Evolutionary conservation across 306 rosid species (phyloP).

Genomic region (Nissolia schottii): DNA sequence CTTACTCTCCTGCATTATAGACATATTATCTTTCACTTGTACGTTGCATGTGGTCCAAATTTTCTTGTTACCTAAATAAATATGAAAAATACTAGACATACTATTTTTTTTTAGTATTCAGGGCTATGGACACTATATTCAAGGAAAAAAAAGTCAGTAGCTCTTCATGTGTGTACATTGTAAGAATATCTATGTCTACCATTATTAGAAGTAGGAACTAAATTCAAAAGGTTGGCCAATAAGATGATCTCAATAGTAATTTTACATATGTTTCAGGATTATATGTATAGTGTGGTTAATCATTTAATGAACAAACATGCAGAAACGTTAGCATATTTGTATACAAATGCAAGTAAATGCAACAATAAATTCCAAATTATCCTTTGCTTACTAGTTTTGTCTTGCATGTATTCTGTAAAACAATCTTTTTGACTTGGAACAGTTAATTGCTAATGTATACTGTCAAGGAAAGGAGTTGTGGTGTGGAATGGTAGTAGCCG

Average conservation of each 20-base stretch:
- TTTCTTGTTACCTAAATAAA: neutral
- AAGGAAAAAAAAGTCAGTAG: neutral
- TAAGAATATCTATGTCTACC: no score
- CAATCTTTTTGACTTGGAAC: neutral
- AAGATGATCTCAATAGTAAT: neutral
- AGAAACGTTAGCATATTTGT: neutral
- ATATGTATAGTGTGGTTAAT: neutral
- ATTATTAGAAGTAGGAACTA: neutral
- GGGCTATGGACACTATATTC: neutral
- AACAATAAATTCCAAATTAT: neutral
- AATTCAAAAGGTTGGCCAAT: neutral
- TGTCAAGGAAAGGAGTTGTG: no score
- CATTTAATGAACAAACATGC: neutral
- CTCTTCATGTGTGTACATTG: neutral
- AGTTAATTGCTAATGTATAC: neutral
- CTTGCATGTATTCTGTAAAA: neutral
- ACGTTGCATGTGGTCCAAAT: neutral
- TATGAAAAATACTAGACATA: neutral
- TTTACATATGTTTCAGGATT: neutral
- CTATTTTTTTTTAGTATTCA: neutral
- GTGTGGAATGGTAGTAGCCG: neutral
- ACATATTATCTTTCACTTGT: neutral
- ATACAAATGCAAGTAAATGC: neutral
- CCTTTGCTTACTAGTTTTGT: neutral
- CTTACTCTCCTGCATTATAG: constrained; percentile 54